phyloP scores from a whole-genome alignment of 75 land plant genomes.

The Larix kaempferi region DNA sequence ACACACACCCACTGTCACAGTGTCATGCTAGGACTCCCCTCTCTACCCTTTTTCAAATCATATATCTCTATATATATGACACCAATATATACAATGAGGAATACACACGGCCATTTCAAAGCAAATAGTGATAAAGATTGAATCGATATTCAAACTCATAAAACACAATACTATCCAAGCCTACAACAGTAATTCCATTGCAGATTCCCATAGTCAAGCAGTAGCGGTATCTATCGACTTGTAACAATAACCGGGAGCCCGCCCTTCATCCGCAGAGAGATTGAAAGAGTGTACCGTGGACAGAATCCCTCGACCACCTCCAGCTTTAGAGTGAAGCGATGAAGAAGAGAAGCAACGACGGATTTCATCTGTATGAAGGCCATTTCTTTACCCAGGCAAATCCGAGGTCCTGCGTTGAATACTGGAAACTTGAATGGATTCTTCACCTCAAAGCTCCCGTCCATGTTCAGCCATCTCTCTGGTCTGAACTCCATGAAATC shows the following conservation, averaged over 20 bases:
- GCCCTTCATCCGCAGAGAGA: not conserved
- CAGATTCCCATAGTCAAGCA: too few species aligned
- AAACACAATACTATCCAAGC: too few species aligned
- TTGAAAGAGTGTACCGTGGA: not conserved
- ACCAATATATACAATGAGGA: too few species aligned
- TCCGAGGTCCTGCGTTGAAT: conserved; percentile 42
- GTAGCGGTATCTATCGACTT: too few species aligned
- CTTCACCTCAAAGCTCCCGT: conserved; percentile 14
- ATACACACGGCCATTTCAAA: too few species aligned
- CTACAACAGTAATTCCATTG: too few species aligned
- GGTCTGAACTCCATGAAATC: conserved; percentile 29
- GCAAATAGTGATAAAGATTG: too few species aligned
- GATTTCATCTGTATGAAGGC: conserved; percentile 33
- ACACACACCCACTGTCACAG: too few species aligned
- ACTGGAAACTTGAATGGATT: conserved; percentile 26
- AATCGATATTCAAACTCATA: too few species aligned
- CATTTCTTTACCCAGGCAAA: conserved; percentile 35
- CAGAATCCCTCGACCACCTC: conserved; percentile 4
- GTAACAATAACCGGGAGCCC: not conserved
- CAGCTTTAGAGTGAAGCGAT: conserved; percentile 8
- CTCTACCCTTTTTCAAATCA: too few species aligned
- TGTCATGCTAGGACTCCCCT: too few species aligned
- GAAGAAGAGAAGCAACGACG: conserved; percentile 15
- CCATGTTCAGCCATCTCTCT: conserved; percentile 26
- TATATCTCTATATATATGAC: too few species aligned